Evolutionary conservation across 2,329 filamentous ascomycete species (phyloP).

Genomic region (Gaeumannomyces sp.): DNA sequence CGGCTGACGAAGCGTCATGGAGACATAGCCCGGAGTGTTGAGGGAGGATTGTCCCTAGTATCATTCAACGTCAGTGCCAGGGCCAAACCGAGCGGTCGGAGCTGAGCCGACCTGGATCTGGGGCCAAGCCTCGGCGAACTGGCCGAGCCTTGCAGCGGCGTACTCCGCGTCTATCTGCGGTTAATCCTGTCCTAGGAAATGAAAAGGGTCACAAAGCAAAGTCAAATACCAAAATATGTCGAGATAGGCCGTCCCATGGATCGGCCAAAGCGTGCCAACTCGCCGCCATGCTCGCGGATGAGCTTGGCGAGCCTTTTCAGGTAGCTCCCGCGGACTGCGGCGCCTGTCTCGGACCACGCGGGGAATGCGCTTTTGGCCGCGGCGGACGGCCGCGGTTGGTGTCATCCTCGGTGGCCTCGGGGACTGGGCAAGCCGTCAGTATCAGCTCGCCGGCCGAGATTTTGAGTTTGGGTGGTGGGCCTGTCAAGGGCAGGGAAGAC

Average conservation of each 20-base stretch:
- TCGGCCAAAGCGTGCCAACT: conserved; percentile 38
- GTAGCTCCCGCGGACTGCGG: conserved; percentile 29
- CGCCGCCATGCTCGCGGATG: conserved; percentile 31
- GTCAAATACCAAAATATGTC: neutral
- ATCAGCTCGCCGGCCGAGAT: neutral
- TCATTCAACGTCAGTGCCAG: neutral
- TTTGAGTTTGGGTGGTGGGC: neutral
- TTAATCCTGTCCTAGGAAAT: too few relatives aligned
- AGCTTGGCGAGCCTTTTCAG: conserved; percentile 40
- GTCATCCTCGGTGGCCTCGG: conserved; percentile 38
- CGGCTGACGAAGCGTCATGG: conserved; percentile 41
- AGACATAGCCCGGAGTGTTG: conserved; percentile 41
- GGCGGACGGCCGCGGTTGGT: conserved; percentile 35
- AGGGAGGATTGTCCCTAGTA: conserved; percentile 34
- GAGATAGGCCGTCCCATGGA: conserved; percentile 38
- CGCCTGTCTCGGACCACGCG: conserved; percentile 34
- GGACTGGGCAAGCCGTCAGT: conserved; percentile 22
- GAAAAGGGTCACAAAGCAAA: neutral
- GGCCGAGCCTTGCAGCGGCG: too few relatives aligned
- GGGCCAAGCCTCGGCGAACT: conserved; percentile 36
- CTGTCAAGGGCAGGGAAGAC: too few relatives aligned
- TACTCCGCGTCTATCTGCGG: too few relatives aligned
- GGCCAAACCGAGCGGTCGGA: too few relatives aligned
- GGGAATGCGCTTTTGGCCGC: conserved; percentile 38
- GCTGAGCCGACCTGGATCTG: conserved; percentile 25